Evolutionary conservation across 2,329 filamentous ascomycete genomes (phyloP).

Genomic region (Fonsecaea multimorphosa): DNA sequence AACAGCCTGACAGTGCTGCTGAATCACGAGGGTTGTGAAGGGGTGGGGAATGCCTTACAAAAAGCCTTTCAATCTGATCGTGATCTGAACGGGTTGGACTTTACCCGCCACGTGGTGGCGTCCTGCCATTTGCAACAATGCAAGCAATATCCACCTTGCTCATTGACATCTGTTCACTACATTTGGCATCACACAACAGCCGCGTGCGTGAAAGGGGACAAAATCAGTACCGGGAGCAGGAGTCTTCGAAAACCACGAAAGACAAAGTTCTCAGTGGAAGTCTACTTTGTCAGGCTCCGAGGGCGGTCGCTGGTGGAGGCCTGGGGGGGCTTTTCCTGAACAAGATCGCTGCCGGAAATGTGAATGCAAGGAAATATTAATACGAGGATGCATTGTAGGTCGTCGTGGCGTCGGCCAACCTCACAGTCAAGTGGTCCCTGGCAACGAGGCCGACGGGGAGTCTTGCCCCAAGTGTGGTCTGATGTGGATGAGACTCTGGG

Average conservation of each 20-base stretch:
- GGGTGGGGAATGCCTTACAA: not conserved
- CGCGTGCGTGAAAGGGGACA: not conserved
- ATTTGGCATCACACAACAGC: not conserved
- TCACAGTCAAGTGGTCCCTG: not conserved
- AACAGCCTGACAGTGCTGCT: not conserved
- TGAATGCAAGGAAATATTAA: not conserved
- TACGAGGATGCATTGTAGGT: not conserved
- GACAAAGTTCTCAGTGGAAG: not conserved
- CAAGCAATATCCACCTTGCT: not conserved
- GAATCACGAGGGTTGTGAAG: not conserved
- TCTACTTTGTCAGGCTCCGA: not conserved
- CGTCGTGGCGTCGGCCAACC: not conserved
- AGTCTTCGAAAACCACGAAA: not conserved
- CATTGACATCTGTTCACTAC: not conserved
- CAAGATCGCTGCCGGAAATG: not conserved
- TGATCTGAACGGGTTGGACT: conserved; percentile 17
- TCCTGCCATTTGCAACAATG: conserved; percentile 14
- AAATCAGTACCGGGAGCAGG: not conserved
- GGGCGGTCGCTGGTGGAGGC: not conserved
- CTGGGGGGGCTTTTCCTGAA: not conserved
- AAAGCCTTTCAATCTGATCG: conserved; percentile 6
- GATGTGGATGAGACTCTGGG: not conserved
- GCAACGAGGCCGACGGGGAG: not conserved
- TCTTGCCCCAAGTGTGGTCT: not conserved
- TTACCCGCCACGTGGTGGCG: conserved; percentile 34